Evolutionary conservation across 2,329 filamentous ascomycete genomes (phyloP).

Genomic region (Botrytis paeoniae): DNA sequence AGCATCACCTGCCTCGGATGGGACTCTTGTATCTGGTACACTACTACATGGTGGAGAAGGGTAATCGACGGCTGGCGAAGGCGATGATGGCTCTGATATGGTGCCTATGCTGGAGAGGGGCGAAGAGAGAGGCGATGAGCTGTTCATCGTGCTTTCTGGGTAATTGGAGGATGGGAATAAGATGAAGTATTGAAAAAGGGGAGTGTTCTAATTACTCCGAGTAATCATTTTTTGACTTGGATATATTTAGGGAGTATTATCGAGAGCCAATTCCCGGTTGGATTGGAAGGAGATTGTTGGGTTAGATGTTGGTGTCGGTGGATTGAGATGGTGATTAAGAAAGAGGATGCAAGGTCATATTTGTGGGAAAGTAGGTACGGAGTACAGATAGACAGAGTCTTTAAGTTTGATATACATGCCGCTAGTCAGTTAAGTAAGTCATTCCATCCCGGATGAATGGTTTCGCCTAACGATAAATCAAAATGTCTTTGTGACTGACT

Average conservation of each 20-base stretch:
- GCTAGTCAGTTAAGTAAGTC: not conserved
- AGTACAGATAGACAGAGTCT: not conserved
- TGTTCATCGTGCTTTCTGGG: slow-evolving; percentile 16
- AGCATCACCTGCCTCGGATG: slow-evolving; percentile 27
- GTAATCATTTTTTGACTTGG: slow-evolving; percentile 17
- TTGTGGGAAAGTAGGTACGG: not conserved
- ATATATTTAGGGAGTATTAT: not conserved
- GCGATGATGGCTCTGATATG: slow-evolving; percentile 35
- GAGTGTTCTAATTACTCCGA: slow-evolving; percentile 14
- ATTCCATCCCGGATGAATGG: not conserved
- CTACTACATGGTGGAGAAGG: slow-evolving; percentile 36
- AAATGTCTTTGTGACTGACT: not conserved
- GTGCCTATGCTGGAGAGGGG: slow-evolving; percentile 39
- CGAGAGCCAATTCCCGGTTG: not conserved
- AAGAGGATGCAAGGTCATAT: not conserved
- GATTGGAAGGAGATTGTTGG: not conserved
- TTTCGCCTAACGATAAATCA: not conserved
- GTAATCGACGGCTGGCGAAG: slow-evolving; percentile 33
- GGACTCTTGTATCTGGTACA: slow-evolving; percentile 29
- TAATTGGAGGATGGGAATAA: not conserved
- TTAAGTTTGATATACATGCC: slow-evolving; percentile 5
- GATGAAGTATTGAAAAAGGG: slow-evolving; percentile 2
- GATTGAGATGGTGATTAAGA: not conserved
- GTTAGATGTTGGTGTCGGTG: not conserved
- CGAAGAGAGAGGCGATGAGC: slow-evolving; percentile 35